Evolutionary conservation across 163 green algal genomes (phyloP).

Genomic region (Scenedesmus sp.): DNA sequence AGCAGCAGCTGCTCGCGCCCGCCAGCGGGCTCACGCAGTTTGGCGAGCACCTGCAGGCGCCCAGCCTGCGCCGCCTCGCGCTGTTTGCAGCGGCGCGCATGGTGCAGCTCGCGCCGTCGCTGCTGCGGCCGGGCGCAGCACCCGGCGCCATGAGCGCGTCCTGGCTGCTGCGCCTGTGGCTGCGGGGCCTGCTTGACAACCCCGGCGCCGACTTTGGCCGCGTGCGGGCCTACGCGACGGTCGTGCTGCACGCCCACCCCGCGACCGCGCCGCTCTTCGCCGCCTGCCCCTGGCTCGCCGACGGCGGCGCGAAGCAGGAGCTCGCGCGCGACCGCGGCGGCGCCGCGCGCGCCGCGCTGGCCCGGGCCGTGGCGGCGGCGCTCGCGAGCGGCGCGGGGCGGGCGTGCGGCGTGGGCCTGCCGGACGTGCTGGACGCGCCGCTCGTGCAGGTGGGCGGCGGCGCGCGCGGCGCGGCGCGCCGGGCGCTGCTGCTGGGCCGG

Average conservation of each 20-base stretch:
- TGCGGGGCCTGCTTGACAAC: conserved; percentile 26
- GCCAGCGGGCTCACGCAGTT: background rate
- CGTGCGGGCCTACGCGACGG: too few relatives aligned
- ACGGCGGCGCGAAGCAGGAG: too few relatives aligned
- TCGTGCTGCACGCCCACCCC: too few relatives aligned
- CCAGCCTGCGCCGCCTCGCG: background rate
- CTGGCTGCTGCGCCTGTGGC: conserved; percentile 39
- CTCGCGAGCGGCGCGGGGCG: too few relatives aligned
- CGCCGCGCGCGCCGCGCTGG: too few relatives aligned
- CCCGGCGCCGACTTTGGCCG: background rate
- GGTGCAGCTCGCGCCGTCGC: background rate
- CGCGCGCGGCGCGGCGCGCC: background rate
- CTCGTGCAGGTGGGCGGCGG: background rate
- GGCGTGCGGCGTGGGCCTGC: too few relatives aligned
- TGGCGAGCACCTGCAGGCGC: background rate
- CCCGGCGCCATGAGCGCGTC: background rate
- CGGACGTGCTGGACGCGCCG: too few relatives aligned
- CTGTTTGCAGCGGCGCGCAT: background rate
- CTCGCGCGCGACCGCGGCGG: too few relatives aligned
- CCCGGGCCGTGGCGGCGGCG: too few relatives aligned
- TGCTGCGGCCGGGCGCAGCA: background rate
- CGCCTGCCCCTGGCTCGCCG: too few relatives aligned
- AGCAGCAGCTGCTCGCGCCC: conserved; percentile 19
- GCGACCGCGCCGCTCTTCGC: too few relatives aligned
- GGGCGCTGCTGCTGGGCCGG: background rate